These are phyloP conservation scores for Calonectria naviculata DNA, from an alignment of 2,329 filamentous ascomycete genomes.

Conservation along the genomic window DNA sequence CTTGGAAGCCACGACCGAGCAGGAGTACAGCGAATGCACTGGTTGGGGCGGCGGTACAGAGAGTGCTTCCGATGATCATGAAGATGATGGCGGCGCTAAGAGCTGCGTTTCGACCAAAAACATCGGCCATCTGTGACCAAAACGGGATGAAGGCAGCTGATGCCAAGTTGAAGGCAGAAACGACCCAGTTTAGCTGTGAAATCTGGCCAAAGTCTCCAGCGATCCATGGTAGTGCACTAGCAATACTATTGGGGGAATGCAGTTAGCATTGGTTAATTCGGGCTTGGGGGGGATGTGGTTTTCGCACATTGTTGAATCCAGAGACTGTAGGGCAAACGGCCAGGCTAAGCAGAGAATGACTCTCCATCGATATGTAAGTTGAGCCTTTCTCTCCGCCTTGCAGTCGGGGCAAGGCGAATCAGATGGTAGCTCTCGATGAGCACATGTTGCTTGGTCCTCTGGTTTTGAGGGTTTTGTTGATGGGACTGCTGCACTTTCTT, in stretches of 20 bases:
- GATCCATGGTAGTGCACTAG: conserved; percentile 61
- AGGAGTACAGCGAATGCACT: conserved; percentile 68
- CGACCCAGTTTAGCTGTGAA: conserved; percentile 75
- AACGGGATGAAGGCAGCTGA: conserved; percentile 75
- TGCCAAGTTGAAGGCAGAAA: conserved; percentile 75
- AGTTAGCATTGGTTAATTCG: conserved; percentile 7
- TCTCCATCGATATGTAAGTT: conserved; percentile 64
- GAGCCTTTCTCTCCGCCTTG: conserved; percentile 46
- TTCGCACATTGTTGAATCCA: conserved; percentile 71
- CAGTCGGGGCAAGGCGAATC: conserved; percentile 42
- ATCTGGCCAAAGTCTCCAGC: conserved; percentile 71
- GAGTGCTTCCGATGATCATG: conserved; percentile 69
- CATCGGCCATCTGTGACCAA: conserved; percentile 72
- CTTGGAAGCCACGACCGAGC: conserved; percentile 72
- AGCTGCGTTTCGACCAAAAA: conserved; percentile 71
- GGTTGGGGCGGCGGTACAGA: conserved; percentile 69
- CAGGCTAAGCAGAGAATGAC: conserved; percentile 68
- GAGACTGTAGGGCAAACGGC: conserved; percentile 70
- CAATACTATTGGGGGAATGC: conserved; percentile 38
- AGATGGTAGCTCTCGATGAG: conserved; percentile 32
- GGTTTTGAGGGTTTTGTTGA: conserved; percentile 13
- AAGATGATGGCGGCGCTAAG: conserved; percentile 67
- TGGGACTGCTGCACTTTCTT: neutral
- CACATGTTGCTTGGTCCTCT: conserved; percentile 28
- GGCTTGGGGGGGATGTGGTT: neutral